Evolutionary conservation across 495 filamentous ascomycete species (phyloP).

Genomic region (Aspergillus nanangensis): DNA sequence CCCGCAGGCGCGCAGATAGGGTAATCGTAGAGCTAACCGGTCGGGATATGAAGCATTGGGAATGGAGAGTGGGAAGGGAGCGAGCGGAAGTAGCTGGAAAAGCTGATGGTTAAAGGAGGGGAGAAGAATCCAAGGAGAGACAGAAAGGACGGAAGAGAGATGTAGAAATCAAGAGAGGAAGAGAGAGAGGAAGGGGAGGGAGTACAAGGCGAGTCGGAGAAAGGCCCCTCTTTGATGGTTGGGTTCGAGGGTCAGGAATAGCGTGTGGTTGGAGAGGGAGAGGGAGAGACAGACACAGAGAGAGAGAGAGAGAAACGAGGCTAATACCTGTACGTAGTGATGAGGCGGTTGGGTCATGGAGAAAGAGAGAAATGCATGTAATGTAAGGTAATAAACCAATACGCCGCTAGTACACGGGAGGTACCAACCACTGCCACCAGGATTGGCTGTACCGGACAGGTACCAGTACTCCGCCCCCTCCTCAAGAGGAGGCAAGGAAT

Average conservation of each 20-base stretch:
- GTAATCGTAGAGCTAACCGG: constrained; percentile 3
- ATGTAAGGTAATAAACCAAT: not conserved
- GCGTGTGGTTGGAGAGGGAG: too few relatives aligned
- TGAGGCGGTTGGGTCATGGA: not conserved
- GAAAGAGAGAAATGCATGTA: not conserved
- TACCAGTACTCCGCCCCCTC: not conserved
- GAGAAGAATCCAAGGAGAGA: constrained; percentile 2
- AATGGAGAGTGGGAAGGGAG: constrained; percentile 3
- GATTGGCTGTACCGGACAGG: not conserved
- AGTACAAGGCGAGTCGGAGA: not conserved
- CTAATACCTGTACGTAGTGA: too few relatives aligned
- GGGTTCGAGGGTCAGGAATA: too few relatives aligned
- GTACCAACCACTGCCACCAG: not conserved
- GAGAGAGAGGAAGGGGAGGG: constrained; percentile 2
- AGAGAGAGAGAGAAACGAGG: not conserved
- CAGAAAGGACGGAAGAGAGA: constrained; percentile 7
- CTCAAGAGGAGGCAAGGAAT: too few relatives aligned
- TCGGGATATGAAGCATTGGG: constrained; percentile 17
- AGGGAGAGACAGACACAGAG: not conserved
- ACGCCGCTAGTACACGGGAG: not conserved
- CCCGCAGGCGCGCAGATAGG: constrained; percentile 18
- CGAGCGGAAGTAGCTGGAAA: too few relatives aligned
- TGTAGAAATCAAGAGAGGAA: not conserved
- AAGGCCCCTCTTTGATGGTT: constrained; percentile 6
- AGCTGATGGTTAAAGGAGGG: too few relatives aligned